These are phyloP conservation scores for Chaetomium globosum DNA, from an alignment of 2,329 filamentous ascomycete species.

Conservation along the genomic window DNA sequence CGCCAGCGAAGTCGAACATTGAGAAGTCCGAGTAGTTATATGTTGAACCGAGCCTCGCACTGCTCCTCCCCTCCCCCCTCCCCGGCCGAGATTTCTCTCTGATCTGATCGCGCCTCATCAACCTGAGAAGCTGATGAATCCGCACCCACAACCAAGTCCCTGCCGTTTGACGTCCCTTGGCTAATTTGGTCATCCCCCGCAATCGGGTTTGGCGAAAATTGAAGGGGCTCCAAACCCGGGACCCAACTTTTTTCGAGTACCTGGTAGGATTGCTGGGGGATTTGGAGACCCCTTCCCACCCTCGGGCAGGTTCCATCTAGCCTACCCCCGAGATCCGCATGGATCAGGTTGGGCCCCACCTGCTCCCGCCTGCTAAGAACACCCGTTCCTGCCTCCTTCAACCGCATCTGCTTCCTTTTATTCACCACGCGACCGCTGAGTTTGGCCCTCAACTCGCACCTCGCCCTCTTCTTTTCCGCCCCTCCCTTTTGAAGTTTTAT, in stretches of 20 bases:
- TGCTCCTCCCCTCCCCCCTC: not conserved
- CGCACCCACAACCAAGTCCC: not conserved
- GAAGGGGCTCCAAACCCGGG: constrained; percentile 33
- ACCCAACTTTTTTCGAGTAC: constrained; percentile 28
- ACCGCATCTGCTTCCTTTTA: constrained; percentile 24
- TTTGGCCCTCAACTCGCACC: constrained; percentile 28
- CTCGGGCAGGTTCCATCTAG: constrained; percentile 17
- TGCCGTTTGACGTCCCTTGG: not conserved
- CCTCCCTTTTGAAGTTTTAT: constrained; percentile 27
- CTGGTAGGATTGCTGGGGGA: constrained; percentile 8
- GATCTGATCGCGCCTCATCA: not conserved
- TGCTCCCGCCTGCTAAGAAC: constrained; percentile 23
- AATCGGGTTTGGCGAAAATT: constrained; percentile 25
- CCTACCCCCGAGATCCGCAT: constrained; percentile 20
- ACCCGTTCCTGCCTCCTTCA: constrained; percentile 22
- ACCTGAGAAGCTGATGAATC: constrained; percentile 1
- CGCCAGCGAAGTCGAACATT: not conserved
- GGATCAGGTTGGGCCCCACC: constrained; percentile 29
- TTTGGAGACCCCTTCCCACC: constrained; percentile 14
- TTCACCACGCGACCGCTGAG: constrained; percentile 27
- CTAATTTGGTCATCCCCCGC: constrained; percentile 22
- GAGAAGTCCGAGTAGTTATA: constrained; percentile 3
- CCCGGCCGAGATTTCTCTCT: not conserved
- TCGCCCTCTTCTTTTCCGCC: constrained; percentile 27
- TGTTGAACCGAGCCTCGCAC: constrained; percentile 6